A percentile compares a stretch with the other conserved stretches of the same genome.
phyloP scores from a whole-genome alignment of 495 filamentous ascomycete species.

The Aspergillus egyptiacus region DNA sequence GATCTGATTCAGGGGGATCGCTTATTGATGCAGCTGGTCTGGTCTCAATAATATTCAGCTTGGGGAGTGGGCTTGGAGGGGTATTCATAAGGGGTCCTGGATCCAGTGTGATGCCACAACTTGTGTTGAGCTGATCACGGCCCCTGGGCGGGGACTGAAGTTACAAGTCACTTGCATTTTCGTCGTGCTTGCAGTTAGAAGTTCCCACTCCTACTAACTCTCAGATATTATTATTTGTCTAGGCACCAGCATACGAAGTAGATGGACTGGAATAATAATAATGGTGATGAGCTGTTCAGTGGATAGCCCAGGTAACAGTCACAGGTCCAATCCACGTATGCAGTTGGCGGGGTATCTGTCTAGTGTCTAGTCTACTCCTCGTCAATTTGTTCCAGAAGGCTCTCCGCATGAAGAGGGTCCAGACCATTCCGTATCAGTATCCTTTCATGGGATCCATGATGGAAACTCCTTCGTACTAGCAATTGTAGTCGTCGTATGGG shows the following conservation, averaged over 20 bases:
- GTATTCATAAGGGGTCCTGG: neutral
- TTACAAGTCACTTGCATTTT: conserved; percentile 3
- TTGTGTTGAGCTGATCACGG: conserved; percentile 1
- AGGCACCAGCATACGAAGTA: neutral
- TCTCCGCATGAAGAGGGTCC: neutral
- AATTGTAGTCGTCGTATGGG: no score
- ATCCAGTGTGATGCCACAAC: neutral
- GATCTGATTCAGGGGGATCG: conserved; percentile 4
- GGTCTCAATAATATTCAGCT: neutral
- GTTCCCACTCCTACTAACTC: neutral
- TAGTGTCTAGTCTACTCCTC: no score
- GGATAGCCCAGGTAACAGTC: no score
- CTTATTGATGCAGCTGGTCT: no score
- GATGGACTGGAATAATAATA: neutral
- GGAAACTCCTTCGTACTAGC: no score
- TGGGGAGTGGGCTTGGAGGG: neutral
- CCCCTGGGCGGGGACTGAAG: neutral
- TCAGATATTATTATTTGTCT: neutral
- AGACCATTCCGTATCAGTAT: no score
- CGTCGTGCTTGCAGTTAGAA: no score
- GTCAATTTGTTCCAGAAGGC: neutral
- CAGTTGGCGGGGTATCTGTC: neutral
- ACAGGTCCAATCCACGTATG: neutral
- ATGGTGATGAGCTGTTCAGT: no score
- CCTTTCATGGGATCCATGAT: no score